Evolutionary conservation across 345 rosid species (phyloP).

Genomic region (Citrus sp.): DNA sequence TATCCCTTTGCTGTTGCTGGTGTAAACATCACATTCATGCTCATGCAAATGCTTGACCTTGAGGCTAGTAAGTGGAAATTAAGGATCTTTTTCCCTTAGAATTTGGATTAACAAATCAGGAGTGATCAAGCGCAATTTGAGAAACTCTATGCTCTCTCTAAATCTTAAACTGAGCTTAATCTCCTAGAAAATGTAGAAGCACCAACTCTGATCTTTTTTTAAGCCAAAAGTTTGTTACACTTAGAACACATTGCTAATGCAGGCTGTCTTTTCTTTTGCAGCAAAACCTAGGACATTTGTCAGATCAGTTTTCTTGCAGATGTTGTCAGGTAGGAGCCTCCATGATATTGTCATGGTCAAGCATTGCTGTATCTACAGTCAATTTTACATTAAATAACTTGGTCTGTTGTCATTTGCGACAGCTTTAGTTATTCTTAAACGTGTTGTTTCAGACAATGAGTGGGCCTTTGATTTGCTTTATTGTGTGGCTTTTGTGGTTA

Average conservation of each 20-base stretch:
- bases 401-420: neutral
- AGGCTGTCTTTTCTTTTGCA: conserved; percentile 28
- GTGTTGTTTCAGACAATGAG: conserved; percentile 58
- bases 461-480: conserved; percentile 95
- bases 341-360: neutral
- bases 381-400: neutral
- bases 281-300: conserved; percentile 79
- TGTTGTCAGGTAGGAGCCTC: conserved; percentile 65
- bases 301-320: conserved; percentile 71
- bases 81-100: neutral
- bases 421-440: neutral
- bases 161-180: neutral
- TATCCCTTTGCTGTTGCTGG: conserved; percentile 99
- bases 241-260: conserved; percentile 7
- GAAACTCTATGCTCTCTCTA: neutral
- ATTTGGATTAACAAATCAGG: neutral
- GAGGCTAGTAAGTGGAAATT: conserved; percentile 67
- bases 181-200: neutral
- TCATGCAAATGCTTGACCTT: conserved; percentile 95
- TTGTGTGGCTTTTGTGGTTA: conserved; percentile 77
- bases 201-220: neutral
- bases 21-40: conserved; percentile 91
- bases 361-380: neutral
- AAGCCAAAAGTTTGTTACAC: neutral
- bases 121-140: neutral